phyloP scores from a whole-genome alignment of 129 eudicot genomes.

The Solidago caesia region DNA sequence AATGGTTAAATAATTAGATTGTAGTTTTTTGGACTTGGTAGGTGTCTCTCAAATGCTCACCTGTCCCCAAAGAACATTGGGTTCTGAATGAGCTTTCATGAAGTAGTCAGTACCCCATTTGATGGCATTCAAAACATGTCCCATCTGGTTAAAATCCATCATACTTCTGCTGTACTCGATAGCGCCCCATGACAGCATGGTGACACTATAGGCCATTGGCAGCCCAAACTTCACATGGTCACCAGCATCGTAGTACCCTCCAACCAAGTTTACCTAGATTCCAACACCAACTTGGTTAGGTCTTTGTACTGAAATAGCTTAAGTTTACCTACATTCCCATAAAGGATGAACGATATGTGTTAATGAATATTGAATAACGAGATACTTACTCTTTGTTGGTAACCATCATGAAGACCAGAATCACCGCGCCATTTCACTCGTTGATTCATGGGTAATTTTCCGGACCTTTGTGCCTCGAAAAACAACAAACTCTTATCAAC shows the following conservation, averaged over 20 bases:
- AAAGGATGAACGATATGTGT: background rate
- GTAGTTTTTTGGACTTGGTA: background rate
- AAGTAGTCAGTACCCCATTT: conserved; percentile 90
- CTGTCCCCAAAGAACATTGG: conserved; percentile 81
- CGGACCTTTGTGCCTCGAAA: conserved; percentile 88
- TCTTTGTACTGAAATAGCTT: background rate
- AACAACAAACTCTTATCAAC: conserved; percentile 69
- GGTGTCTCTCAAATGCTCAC: conserved; percentile 8
- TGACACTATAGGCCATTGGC: conserved; percentile 73
- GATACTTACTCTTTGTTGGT: conserved; percentile 50
- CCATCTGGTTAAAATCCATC: conserved; percentile 47
- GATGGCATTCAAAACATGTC: conserved; percentile 58
- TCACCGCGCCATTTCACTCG: conserved; percentile 76
- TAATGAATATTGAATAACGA: background rate
- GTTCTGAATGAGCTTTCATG: conserved; percentile 75
- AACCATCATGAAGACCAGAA: conserved; percentile 74
- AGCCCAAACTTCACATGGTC: conserved; percentile 84
- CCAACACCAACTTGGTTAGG: background rate
- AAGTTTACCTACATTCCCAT: background rate
- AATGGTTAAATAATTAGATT: background rate
- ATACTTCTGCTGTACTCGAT: conserved; percentile 48
- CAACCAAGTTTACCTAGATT: conserved; percentile 71
- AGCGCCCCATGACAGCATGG: conserved; percentile 80
- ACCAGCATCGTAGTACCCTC: conserved; percentile 89
- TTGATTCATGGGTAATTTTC: conserved; percentile 56